phyloP scores from a whole-genome alignment of 257 asterid species.

The Datura wrightii region DNA sequence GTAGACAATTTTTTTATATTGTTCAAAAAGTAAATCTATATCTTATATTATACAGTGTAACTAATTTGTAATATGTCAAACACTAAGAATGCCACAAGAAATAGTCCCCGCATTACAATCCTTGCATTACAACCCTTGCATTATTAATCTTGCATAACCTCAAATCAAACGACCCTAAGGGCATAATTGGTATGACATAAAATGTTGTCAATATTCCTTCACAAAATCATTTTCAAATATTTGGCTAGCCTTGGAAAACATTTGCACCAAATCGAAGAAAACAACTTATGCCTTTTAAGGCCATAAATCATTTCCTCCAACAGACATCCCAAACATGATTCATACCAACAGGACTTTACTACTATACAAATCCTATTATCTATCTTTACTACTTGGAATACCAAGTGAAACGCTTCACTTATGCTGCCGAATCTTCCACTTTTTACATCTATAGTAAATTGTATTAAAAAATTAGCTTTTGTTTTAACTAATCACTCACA shows the following conservation, averaged over 20 bases:
- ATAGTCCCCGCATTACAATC: constrained; percentile 1
- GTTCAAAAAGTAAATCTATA: background rate
- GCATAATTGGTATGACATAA: background rate
- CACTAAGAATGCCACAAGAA: background rate
- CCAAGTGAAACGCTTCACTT: background rate
- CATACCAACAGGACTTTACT: background rate
- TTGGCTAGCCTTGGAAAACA: background rate
- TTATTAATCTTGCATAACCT: background rate
- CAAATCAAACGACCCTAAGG: background rate
- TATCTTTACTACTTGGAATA: background rate
- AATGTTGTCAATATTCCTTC: background rate
- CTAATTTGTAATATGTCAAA: background rate
- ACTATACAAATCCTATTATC: background rate
- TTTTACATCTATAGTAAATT: background rate
- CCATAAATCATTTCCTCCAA: constrained; percentile 19
- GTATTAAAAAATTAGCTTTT: background rate
- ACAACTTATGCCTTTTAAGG: background rate
- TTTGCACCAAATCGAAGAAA: background rate
- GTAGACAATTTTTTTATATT: background rate
- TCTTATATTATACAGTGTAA: background rate
- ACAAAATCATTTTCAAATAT: background rate
- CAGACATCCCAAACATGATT: background rate
- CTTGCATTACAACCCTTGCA: background rate
- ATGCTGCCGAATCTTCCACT: constrained; percentile 7
- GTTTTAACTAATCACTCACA: background rate